phyloP scores from a whole-genome alignment of 2,329 filamentous ascomycete species.

The Sporothrix sp. region DNA sequence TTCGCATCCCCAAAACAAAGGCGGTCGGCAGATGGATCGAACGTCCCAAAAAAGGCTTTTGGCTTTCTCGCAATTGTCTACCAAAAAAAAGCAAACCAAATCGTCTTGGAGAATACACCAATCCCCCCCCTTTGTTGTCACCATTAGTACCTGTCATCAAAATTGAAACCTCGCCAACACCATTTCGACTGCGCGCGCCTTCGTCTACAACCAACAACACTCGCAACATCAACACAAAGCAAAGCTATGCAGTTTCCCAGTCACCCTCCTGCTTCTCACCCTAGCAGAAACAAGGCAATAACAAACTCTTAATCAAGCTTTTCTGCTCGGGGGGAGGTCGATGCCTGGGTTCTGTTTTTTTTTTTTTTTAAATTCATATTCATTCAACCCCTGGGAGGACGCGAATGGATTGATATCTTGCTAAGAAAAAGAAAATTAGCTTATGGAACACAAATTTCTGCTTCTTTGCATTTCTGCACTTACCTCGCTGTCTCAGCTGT shows the following conservation, averaged over 20 bases:
- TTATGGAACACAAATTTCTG: slow-evolving; percentile 2
- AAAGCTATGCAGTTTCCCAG: neutral
- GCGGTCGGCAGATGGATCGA: slow-evolving; percentile 9
- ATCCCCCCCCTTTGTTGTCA: slow-evolving; percentile 3
- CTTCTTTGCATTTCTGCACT: neutral
- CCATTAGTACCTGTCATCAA: slow-evolving; percentile 2
- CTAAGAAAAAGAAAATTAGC: slow-evolving; percentile 3
- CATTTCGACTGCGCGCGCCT: slow-evolving; percentile 1
- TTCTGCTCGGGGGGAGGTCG: neutral
- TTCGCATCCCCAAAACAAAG: neutral
- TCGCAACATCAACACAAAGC: neutral
- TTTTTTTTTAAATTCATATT: neutral
- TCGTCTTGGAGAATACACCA: neutral
- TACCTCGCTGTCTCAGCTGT: neutral
- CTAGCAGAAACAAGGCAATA: too few relatives aligned
- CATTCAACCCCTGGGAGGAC: neutral
- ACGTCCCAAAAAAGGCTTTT: neutral
- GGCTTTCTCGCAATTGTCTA: slow-evolving; percentile 3
- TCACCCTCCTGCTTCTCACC: too few relatives aligned
- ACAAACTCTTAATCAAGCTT: neutral
- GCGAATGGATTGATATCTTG: neutral
- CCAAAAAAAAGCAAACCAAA: slow-evolving; percentile 7
- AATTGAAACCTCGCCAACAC: slow-evolving; percentile 7
- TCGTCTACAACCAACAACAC: neutral
- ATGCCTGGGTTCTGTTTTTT: neutral